phyloP scores from a whole-genome alignment of 495 filamentous ascomycete genomes.

The Tuber brumale region DNA sequence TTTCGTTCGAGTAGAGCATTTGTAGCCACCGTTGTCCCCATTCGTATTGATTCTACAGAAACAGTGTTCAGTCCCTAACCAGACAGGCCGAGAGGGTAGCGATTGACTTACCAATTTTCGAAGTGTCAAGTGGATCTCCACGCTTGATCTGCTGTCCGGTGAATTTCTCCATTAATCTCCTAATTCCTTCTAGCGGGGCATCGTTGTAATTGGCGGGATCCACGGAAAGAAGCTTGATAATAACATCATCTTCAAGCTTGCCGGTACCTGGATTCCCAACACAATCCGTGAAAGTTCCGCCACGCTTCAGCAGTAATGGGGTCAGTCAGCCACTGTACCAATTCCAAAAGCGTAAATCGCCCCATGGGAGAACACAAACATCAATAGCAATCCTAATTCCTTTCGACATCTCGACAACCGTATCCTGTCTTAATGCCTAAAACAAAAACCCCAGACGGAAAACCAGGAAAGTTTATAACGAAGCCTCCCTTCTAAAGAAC shows the following conservation, averaged over 20 bases:
- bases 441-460: background rate
- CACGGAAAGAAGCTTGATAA: constrained; percentile 85
- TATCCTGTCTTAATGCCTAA: background rate
- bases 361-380: constrained; percentile 17
- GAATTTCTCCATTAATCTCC: constrained; percentile 79
- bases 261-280: constrained; percentile 58
- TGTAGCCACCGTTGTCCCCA: constrained; percentile 86
- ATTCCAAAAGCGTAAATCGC: background rate
- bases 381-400: constrained; percentile 43
- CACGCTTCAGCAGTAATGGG: constrained; percentile 45
- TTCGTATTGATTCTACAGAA: constrained; percentile 66
- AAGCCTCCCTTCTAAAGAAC: background rate
- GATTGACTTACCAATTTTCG: constrained; percentile 59
- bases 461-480: background rate
- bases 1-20: constrained; percentile 89
- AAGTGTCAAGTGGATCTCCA: constrained; percentile 75
- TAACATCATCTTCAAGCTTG: constrained; percentile 60
- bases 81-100: background rate
- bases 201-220: constrained; percentile 84
- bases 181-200: constrained; percentile 85
- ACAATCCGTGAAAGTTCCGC: constrained; percentile 67
- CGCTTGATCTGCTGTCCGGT: constrained; percentile 67
- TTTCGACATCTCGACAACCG: constrained; percentile 20
- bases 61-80: background rate
- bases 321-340: background rate